phyloP scores from a whole-genome alignment of 1,284 basidiomycete species.

The Rhodotorula sp. region DNA sequence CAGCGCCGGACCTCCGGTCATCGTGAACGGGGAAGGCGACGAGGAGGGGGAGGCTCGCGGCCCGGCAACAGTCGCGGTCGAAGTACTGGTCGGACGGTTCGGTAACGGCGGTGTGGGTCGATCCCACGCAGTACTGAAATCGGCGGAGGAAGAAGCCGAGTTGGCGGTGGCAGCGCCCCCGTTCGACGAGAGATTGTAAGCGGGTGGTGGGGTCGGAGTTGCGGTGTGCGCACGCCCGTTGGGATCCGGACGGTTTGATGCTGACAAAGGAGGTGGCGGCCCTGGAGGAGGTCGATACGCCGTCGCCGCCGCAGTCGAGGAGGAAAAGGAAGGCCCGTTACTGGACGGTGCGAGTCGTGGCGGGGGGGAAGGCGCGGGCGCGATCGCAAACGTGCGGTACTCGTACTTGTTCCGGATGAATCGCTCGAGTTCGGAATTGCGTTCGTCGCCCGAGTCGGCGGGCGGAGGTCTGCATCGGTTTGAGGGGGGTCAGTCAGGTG shows the following conservation, averaged over 20 bases:
- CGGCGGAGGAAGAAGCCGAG: no score
- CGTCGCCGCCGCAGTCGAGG: not conserved
- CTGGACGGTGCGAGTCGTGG: not conserved
- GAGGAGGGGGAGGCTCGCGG: no score
- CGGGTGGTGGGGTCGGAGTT: no score
- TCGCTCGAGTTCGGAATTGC: conserved; percentile 48
- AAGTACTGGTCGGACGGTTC: no score
- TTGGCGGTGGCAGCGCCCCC: no score
- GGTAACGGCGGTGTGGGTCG: no score
- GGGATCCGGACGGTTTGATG: not conserved
- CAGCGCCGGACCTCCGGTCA: not conserved
- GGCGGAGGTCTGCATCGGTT: conserved; percentile 46
- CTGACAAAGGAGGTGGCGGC: not conserved
- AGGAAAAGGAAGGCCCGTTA: not conserved
- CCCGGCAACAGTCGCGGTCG: no score
- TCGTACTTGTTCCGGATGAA: conserved; percentile 51
- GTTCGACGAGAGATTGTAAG: no score
- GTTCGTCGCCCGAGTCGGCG: conserved; percentile 47
- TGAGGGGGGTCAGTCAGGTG: not conserved
- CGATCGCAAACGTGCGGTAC: conserved; percentile 20
- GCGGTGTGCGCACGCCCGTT: no score
- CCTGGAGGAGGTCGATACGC: not conserved
- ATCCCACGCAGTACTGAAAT: no score
- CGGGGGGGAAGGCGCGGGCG: not conserved
- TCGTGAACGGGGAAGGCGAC: no score